Evolutionary conservation across 2,329 filamentous ascomycete species (phyloP), one percentile per base, ranked within the genome.

Genomic region (Colletotrichum sublineola): DNA sequence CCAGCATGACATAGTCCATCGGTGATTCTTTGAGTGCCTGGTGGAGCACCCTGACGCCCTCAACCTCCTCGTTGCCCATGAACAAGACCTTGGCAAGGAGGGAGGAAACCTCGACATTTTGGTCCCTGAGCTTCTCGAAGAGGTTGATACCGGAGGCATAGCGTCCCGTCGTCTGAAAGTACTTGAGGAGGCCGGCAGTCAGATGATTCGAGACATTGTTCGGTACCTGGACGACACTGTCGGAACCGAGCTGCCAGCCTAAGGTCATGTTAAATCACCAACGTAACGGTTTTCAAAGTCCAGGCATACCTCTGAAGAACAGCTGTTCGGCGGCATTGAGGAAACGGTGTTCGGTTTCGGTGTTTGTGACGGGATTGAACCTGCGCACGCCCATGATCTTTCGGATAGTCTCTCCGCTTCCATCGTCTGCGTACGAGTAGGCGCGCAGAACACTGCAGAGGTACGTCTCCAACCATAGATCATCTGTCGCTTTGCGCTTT

Each of bases 341-440:
- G 80, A 99, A 99, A 75, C 94, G 94, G 80, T 99, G 96, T 82
- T 99, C 96, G 73, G 94, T 95, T 82, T 99, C 96, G n/a, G 96
- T 98, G 81, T 94, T 98, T 60, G 95, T 98, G 73, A 99, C 94
- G 1, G 96, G 96, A 80, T 99, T 99, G 87, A 99, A 98, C 74
- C 96, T 90, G 77, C 96, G 90, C 63, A 98, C 95, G n/a, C 96
- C 96, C 80, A 98, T 94, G 73, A 99, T 98, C 84, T 96, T 97
- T 82, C 96, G 93, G 80, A 98, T 97, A 1, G 93, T 93, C 78
- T 98, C 96, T 67, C 96, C 96, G 67, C 93, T 96, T 56, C 96
- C 96, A 81, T 98, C 93, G 80, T 99, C 96, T 62, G 96, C 96
- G 80, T 99, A 99, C 0, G 94, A 96, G 82, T 98, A 99, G 73